Evolutionary conservation across 495 filamentous ascomycete genomes (phyloP), one percentile per base, ranked within the genome.

Genomic region (Talaromyces borbonicus): DNA sequence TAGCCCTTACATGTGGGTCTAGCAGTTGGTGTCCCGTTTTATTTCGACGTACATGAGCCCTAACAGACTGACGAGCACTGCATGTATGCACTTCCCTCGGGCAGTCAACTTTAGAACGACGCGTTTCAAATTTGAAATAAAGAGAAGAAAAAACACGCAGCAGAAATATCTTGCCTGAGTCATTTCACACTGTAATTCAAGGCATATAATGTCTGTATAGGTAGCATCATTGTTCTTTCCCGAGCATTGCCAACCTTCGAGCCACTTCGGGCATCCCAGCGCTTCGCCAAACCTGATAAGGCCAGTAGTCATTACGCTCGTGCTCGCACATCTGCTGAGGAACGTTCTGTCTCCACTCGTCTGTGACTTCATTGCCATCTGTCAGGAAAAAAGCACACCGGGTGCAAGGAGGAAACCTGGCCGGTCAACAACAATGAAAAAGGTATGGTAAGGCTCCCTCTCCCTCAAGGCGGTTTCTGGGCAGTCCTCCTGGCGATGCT

Each of bases 201-300:
- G 27, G 27, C 27, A 30, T 30, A 30, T 30, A 30, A 30, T 30
- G 27, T 30, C 27, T 6, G 27, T 30, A 12, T 12, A 30, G 27
- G 12, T 30, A 30, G 27, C 27, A 30, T 30, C 12, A 30, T 30
- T 30, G 27, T 7, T 12, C 27, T n/a, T n/a, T n/a, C n/a, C 27
- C 35, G 19, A 39, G 35, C 39, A 43, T 43, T 23, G 44, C 44
- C 23, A 47, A 23, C 30, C 44, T 37, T 16, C 30, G 44, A n/a
- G 44, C 44, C 44, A 47, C 44, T 22, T 37, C 44, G 4, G 44
- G 30, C 44, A 47, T 47, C n/a, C 44, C 44, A 37, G 19, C 29
- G 38, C 44, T 47, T 5, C 44, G 44, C 44, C 44, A 47, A 26
- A 37, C 30, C 16, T 47, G 30, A 37, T 37, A 46, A 31, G n/a